A percentile compares a stretch with the other conserved stretches of the same genome.
phyloP scores from a whole-genome alignment of 176 grass and related monocot species.

The Ensete glaucum region DNA sequence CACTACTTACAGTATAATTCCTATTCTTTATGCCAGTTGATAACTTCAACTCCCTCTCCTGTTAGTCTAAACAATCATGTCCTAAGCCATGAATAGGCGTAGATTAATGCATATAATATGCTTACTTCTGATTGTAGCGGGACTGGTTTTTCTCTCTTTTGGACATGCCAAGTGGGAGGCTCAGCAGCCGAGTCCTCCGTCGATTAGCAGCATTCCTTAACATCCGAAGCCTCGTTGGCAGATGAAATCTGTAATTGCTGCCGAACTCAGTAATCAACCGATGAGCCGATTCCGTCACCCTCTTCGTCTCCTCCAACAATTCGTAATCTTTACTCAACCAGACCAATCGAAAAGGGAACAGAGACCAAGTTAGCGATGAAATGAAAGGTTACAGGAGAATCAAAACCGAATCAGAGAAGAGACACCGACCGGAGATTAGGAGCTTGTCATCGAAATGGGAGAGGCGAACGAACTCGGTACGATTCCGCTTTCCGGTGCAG shows the following conservation, averaged over 20 bases:
- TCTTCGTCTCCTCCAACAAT: conserved; percentile 69
- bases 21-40: background rate
- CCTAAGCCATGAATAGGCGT: background rate
- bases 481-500: conserved; percentile 81
- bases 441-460: conserved; percentile 59
- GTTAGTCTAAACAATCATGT: background rate
- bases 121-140: conserved; percentile 31
- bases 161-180: conserved; percentile 72
- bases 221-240: conserved; percentile 32
- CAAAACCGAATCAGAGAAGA: background rate
- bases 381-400: background rate
- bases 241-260: conserved; percentile 24
- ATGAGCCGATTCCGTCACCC: conserved; percentile 51
- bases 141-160: conserved; percentile 61
- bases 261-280: conserved; percentile 43
- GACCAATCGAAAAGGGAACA: background rate
- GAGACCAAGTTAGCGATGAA: background rate
- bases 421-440: conserved; percentile 58
- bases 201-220: conserved; percentile 43
- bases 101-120: background rate
- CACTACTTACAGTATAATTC: background rate
- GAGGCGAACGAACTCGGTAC: conserved; percentile 57
- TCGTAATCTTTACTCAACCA: conserved; percentile 41
- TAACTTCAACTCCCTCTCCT: background rate
- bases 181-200: conserved; percentile 32